These are phyloP conservation scores for Daedaleopsis nitida DNA, from an alignment of 768 basidiomycete species.

Conservation along the genomic window DNA sequence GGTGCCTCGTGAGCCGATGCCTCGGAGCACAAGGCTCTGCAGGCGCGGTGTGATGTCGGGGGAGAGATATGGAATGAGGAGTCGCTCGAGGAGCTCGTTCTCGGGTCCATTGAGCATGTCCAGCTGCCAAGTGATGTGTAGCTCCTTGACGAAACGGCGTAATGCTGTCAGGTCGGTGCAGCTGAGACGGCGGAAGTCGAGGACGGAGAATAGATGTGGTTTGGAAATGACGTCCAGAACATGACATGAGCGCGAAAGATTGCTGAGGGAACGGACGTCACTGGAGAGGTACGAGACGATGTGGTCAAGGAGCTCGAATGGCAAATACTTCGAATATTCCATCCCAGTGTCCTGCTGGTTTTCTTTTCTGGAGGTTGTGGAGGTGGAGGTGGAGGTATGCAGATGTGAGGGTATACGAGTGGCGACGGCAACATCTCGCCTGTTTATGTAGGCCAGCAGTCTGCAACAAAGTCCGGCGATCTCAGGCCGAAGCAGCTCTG, in stretches of 20 bases:
- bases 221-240: conserved; percentile 3
- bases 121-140: conserved; percentile 8
- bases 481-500: background rate
- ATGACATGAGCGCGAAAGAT: conserved; percentile 4
- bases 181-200: conserved; percentile 7
- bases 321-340: background rate
- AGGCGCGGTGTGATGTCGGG: conserved; percentile 1
- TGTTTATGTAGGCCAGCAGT: background rate
- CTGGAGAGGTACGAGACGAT: conserved; percentile 5
- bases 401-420: background rate
- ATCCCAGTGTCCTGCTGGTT: background rate
- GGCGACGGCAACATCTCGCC: background rate
- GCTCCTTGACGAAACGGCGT: conserved; percentile 1
- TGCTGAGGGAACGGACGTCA: conserved; percentile 5
- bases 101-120: conserved; percentile 10
- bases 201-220: conserved; percentile 10
- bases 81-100: background rate
- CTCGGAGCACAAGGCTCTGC: conserved; percentile 8
- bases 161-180: conserved; percentile 2
- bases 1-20: conserved; percentile 5
- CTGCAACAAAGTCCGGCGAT: background rate
- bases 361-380: background rate
- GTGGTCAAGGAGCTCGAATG: conserved; percentile 14
- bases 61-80: conserved; percentile 9
- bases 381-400: background rate